Percentiles rank a stretch among this genome's conserved stretches.
These are phyloP conservation scores for Colletotrichum scovillei DNA, from an alignment of 2,329 filamentous ascomycete genomes.

Conservation along the genomic window DNA sequence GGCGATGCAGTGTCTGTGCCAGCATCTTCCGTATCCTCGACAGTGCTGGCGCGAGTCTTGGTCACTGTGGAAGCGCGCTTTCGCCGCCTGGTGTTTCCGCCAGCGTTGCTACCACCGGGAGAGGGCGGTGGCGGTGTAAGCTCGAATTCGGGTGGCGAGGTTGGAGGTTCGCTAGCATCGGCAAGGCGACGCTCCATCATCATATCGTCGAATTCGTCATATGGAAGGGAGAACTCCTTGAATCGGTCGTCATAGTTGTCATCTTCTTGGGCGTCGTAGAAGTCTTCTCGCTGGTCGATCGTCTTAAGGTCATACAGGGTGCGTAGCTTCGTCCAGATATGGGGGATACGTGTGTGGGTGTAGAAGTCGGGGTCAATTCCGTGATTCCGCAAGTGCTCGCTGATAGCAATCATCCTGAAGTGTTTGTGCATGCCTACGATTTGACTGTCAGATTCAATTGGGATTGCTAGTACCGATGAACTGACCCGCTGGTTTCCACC, in stretches of 20 bases:
- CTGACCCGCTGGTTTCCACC: conserved; percentile 94
- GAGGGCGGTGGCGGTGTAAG: conserved; percentile 40
- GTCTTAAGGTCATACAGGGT: conserved; percentile 87
- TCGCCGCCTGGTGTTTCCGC: conserved; percentile 49
- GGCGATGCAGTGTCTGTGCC: conserved; percentile 53
- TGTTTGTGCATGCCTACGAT: conserved; percentile 87
- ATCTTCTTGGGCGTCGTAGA: conserved; percentile 65
- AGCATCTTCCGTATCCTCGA: conserved; percentile 64
- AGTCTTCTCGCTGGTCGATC: conserved; percentile 85
- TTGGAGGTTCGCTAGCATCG: conserved; percentile 58
- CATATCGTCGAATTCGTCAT: conserved; percentile 55
- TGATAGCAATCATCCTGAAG: conserved; percentile 90
- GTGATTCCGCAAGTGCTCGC: conserved; percentile 82
- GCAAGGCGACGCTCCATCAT: conserved; percentile 59
- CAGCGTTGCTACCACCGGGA: conserved; percentile 25
- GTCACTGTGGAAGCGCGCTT: conserved; percentile 54
- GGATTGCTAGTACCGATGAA: not conserved
- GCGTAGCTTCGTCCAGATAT: conserved; percentile 90
- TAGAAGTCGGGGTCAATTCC: conserved; percentile 78
- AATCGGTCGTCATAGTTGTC: conserved; percentile 70
- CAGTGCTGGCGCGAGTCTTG: conserved; percentile 54
- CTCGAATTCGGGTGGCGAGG: conserved; percentile 59
- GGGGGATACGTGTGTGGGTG: conserved; percentile 86
- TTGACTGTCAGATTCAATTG: conserved; percentile 37
- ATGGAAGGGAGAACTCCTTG: conserved; percentile 73